Evolutionary conservation across 345 rosid genomes (phyloP).

Genomic region (Euphorbia tirucalli): DNA sequence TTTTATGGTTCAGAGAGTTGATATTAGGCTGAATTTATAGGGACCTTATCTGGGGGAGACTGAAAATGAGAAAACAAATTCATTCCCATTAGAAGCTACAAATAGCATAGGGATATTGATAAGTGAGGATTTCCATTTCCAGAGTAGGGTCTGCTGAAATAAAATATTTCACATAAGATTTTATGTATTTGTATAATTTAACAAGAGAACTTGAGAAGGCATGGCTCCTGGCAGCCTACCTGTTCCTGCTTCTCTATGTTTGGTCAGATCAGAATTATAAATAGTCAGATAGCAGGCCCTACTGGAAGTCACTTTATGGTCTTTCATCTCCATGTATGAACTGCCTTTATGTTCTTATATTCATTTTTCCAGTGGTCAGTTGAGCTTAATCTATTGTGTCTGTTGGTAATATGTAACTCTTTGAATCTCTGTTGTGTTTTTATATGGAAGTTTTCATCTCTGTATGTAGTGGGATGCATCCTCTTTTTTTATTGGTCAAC

Average conservation of each 20-base stretch:
- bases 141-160: no score
- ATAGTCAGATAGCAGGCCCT: background rate
- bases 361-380: background rate
- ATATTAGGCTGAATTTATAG: background rate
- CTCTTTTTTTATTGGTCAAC: background rate
- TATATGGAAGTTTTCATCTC: background rate
- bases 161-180: background rate
- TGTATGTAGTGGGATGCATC: background rate
- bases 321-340: background rate
- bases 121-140: no score
- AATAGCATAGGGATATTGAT: no score
- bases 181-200: background rate
- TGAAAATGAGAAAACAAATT: no score
- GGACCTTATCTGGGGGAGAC: background rate
- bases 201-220: background rate
- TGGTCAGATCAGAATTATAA: background rate
- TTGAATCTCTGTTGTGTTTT: background rate
- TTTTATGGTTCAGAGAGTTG: background rate
- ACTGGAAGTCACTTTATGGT: background rate
- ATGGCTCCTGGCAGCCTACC: background rate
- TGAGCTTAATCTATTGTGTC: background rate
- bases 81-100: no score
- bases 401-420: background rate
- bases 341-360: background rate
- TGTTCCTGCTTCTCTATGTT: background rate